Evolutionary conservation across 805 yeast genomes (phyloP).

Genomic region (Candida quercuum): DNA sequence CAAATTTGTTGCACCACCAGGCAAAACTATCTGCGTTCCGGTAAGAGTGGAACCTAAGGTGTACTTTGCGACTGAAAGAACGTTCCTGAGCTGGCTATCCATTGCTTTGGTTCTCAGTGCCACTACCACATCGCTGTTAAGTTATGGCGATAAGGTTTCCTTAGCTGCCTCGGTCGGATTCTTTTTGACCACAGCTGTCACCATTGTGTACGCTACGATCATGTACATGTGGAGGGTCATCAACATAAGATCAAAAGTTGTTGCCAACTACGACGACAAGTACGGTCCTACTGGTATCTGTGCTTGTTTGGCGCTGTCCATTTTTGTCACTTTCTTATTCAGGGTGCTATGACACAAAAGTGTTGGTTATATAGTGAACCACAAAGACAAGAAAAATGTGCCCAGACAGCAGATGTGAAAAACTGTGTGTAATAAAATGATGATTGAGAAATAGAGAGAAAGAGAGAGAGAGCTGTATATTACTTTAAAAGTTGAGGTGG

Average conservation of each 20-base stretch:
- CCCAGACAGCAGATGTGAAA: no score
- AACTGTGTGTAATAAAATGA: no score
- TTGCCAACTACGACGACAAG: conserved; percentile 81
- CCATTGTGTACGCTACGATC: conserved; percentile 66
- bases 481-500: no score
- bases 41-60: conserved; percentile 98
- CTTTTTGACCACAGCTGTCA: conserved; percentile 70
- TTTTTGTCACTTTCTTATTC: conserved; percentile 53
- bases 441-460: no score
- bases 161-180: conserved; percentile 83
- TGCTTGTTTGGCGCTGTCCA: conserved; percentile 62
- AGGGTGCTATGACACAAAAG: conserved; percentile 13
- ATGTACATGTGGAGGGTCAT: conserved; percentile 78
- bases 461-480: no score
- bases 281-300: conserved; percentile 86
- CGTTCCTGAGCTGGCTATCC: conserved; percentile 89
- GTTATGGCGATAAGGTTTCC: conserved; percentile 74
- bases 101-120: conserved; percentile 85
- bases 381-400: not conserved
- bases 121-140: conserved; percentile 79
- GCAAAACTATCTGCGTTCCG: conserved; percentile 86
- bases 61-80: conserved; percentile 97
- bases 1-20: conserved; percentile 70
- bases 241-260: conserved; percentile 76
- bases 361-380: not conserved